Evolutionary conservation across 2,329 filamentous ascomycete species (phyloP).

Genomic region (Metarhizium album): DNA sequence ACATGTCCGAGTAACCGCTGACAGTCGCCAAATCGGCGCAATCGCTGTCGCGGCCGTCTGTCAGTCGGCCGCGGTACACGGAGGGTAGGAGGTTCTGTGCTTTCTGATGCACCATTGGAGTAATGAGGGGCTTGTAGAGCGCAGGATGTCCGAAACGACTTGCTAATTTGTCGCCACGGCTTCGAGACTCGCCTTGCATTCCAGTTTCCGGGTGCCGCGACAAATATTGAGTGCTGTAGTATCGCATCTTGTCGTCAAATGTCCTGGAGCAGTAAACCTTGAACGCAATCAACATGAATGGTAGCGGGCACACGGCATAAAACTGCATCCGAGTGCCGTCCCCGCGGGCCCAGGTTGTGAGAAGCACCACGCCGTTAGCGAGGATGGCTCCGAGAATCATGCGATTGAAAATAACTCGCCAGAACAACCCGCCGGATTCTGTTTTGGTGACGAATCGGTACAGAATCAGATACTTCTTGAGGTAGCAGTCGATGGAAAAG

Average conservation of each 20-base stretch:
- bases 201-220: conserved; percentile 33
- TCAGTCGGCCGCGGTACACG: conserved; percentile 73
- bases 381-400: conserved; percentile 73
- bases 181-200: conserved; percentile 34
- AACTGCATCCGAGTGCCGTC: conserved; percentile 51
- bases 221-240: conserved; percentile 59
- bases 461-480: conserved; percentile 91
- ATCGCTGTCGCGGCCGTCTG: conserved; percentile 51
- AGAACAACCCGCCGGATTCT: conserved; percentile 87
- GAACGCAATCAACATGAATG: conserved; percentile 69
- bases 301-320: conserved; percentile 60
- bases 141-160: conserved; percentile 84
- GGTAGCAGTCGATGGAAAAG: conserved; percentile 73
- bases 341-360: conserved; percentile 63
- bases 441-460: conserved; percentile 97
- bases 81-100: conserved; percentile 78
- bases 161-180: conserved; percentile 58
- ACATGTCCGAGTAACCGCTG: conserved; percentile 74
- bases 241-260: conserved; percentile 74
- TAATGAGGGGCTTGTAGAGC: conserved; percentile 79
- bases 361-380: conserved; percentile 65
- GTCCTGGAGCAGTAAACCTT: conserved; percentile 69
- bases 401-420: conserved; percentile 89
- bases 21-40: conserved; percentile 45
- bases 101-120: conserved; percentile 90